phyloP scores from a whole-genome alignment of 495 filamentous ascomycete species.

The Lasiosphaeria ovina region DNA sequence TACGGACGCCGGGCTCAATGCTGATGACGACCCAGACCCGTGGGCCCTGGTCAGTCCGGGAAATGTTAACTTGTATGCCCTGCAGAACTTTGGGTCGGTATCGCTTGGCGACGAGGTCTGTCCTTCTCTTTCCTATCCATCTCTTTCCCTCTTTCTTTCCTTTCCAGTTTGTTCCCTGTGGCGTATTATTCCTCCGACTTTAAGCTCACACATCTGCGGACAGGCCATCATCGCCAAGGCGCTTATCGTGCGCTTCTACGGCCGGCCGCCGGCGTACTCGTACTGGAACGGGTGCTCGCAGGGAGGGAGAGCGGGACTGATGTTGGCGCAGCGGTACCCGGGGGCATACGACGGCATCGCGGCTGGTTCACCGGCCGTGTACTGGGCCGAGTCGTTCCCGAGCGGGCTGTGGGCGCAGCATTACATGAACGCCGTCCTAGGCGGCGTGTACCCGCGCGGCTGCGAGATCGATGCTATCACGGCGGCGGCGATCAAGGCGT shows the following conservation, averaged over 20 bases:
- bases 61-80: conserved; percentile 38
- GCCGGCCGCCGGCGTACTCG: conserved; percentile 32
- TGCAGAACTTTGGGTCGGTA: conserved; percentile 41
- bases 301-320: conserved; percentile 45
- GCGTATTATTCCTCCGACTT: too few species aligned
- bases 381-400: conserved; percentile 26
- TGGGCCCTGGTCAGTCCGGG: conserved; percentile 45
- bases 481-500: conserved; percentile 28
- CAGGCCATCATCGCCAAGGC: conserved; percentile 35
- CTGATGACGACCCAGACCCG: background rate
- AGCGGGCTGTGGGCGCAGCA: conserved; percentile 28
- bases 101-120: conserved; percentile 26
- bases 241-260: conserved; percentile 35
- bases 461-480: conserved; percentile 38
- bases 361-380: conserved; percentile 37
- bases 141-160: background rate
- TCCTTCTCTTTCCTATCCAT: conserved; percentile 8
- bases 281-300: conserved; percentile 49
- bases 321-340: conserved; percentile 45
- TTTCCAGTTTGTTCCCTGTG: too few species aligned
- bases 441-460: conserved; percentile 19
- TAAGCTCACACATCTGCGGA: background rate
- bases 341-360: conserved; percentile 42
- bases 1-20: conserved; percentile 42
- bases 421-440: conserved; percentile 30